Evolutionary conservation across 192 early-diverging fungal genomes (phyloP), one percentile per base, ranked within the genome.

Genomic region (Entomortierella lignicola): DNA sequence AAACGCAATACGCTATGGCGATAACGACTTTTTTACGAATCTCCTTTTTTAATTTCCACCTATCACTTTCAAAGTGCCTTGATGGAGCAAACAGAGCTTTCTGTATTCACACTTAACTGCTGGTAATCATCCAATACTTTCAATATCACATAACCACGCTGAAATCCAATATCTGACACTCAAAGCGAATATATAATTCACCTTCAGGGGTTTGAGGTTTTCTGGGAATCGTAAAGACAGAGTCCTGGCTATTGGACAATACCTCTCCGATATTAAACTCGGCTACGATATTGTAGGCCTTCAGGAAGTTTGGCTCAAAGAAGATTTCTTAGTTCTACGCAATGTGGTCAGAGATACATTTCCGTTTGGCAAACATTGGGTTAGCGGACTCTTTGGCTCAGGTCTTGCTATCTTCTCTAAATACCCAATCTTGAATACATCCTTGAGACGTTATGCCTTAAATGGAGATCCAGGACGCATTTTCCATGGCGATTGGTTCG

Each of bases 401-500:
- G 65, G 69, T 6, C 34, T 83, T 13, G 71, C 64, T 34, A 48
- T 83, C n/a, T 30, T 73, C 15, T 74, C 86, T 15, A 73, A 72
- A 50, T 81, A 80, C 27, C 86, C 88, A 1, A 81, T 89, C 34
- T 20, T 81, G 27, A 81, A 73, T 23, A 56, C 79, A 1, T 73
- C 69, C 17, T 80, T 84, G 66, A 62, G 75, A 32, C 81, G 69
- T 11, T 89, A 82, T 50, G 50, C 82, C 6, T 53, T 87, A 13
- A 82, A 84, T 58, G 88, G 88, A 10, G 80, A 80, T 11, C 86
- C 88, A 17, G 60, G 80, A 10, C 80, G 83, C 30, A 51, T 87
- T 32, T 77, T 81, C 8, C 86, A 86, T 43, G 88, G 88, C 3
- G 88, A 89, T 50, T 89, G 71, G 71, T 89, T 82, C 63, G 84